phyloP scores from a whole-genome alignment of 805 yeast genomes.

The Monosporozyma servazzii region DNA sequence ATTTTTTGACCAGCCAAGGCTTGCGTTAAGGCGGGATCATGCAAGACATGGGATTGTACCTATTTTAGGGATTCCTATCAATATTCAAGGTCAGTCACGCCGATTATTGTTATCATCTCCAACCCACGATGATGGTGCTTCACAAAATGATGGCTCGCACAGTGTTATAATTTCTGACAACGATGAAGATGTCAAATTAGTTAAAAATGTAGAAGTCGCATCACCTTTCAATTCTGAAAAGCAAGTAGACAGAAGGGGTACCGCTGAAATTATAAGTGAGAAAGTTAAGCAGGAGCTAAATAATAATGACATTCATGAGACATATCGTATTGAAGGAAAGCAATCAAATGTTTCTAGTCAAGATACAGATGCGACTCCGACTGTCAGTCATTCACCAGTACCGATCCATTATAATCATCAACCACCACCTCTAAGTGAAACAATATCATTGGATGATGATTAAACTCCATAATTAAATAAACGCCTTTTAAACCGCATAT shows the following conservation, averaged over 20 bases:
- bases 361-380: background rate
- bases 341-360: background rate
- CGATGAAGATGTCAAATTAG: slow-evolving; percentile 17
- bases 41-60: background rate
- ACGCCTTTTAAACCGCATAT: background rate
- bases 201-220: slow-evolving; percentile 5
- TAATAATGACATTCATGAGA: background rate
- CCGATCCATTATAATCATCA: background rate
- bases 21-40: background rate
- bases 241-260: background rate
- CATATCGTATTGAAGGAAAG: background rate
- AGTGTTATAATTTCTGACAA: slow-evolving; percentile 14
- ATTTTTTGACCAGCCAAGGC: background rate
- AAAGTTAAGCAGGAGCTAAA: slow-evolving; percentile 2
- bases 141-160: slow-evolving; percentile 1
- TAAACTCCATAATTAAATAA: background rate
- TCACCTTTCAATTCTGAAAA: background rate
- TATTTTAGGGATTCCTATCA: background rate
- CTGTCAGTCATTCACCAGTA: background rate
- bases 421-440: background rate
- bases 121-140: no score
- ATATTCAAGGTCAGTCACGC: background rate
- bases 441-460: slow-evolving; percentile 6
- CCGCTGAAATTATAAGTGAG: background rate
- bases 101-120: background rate